These are phyloP conservation scores for Dictyostelium brefeldianum DNA, from an alignment of 78 protist species.

Conservation along the genomic window DNA sequence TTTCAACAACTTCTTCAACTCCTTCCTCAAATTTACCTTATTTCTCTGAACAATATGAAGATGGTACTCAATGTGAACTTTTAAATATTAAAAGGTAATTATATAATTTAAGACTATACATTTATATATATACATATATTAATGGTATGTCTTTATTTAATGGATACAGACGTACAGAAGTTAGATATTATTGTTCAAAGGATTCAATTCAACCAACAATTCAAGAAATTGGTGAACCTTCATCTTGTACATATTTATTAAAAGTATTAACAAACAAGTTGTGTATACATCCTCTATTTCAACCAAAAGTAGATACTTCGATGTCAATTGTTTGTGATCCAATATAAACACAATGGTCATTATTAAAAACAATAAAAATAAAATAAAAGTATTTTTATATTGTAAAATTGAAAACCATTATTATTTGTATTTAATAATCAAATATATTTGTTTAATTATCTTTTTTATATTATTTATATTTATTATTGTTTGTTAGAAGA, in stretches of 20 bases:
- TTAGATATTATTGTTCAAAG: constrained; percentile 52
- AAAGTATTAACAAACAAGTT: constrained; percentile 25
- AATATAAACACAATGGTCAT: too few species aligned
- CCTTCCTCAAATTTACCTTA: constrained; percentile 11
- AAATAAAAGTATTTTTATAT: neutral
- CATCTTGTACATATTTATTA: constrained; percentile 40
- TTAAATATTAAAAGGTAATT: constrained; percentile 14
- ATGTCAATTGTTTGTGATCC: too few species aligned
- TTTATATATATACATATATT: neutral
- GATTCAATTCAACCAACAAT: neutral
- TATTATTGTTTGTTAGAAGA: too few species aligned
- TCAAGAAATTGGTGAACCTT: constrained; percentile 50
- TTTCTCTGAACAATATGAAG: constrained; percentile 35
- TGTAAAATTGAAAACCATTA: neutral
- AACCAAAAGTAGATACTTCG: constrained; percentile 35
- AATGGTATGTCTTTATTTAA: neutral
- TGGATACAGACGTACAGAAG: constrained; percentile 33
- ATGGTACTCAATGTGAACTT: constrained; percentile 62
- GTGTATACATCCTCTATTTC: constrained; percentile 69
- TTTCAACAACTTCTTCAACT: neutral
- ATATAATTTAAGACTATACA: neutral
- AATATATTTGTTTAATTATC: too few species aligned
- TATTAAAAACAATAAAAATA: neutral
- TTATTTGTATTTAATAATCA: too few species aligned
- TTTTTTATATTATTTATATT: too few species aligned